These are phyloP conservation scores for Hymenoscyphus occultus DNA, from an alignment of 2,329 filamentous ascomycete species.

Conservation along the genomic window DNA sequence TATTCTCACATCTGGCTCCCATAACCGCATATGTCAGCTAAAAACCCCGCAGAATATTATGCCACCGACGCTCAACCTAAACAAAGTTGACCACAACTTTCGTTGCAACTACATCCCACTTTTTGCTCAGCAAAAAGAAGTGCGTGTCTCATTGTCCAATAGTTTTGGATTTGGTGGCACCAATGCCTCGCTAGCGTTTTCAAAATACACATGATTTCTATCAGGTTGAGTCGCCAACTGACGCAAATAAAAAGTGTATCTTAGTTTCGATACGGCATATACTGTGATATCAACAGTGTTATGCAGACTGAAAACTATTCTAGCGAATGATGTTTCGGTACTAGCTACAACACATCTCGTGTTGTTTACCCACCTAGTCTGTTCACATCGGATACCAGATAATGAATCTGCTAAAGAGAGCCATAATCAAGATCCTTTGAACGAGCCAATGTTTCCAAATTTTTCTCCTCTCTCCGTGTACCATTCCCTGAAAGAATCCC, in stretches of 20 bases:
- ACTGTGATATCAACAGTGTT: background rate
- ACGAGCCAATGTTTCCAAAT: constrained; percentile 13
- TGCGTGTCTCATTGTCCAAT: constrained; percentile 80
- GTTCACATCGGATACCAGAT: background rate
- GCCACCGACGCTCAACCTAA: constrained; percentile 84
- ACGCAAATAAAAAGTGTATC: background rate
- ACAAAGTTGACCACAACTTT: constrained; percentile 62
- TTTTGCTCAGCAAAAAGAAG: constrained; percentile 63
- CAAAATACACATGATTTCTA: constrained; percentile 30
- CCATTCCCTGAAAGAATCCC: constrained; percentile 19
- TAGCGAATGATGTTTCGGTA: background rate
- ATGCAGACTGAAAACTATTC: constrained; percentile 1
- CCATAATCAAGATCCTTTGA: background rate
- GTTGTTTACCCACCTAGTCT: background rate
- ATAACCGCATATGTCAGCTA: constrained; percentile 5
- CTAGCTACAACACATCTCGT: background rate
- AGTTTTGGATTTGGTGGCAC: constrained; percentile 98
- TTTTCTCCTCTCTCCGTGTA: constrained; percentile 21
- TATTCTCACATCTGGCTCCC: constrained; percentile 40
- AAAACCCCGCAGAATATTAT: constrained; percentile 59
- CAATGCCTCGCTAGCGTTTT: constrained; percentile 84
- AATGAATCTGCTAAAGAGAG: background rate
- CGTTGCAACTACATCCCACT: constrained; percentile 83
- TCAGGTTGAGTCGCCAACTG: background rate
- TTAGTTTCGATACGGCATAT: background rate